A percentile compares a stretch with the other conserved stretches of the same genome.
These are phyloP conservation scores for Myochromella boudieri DNA, from an alignment of 768 basidiomycete genomes.

Conservation along the genomic window DNA sequence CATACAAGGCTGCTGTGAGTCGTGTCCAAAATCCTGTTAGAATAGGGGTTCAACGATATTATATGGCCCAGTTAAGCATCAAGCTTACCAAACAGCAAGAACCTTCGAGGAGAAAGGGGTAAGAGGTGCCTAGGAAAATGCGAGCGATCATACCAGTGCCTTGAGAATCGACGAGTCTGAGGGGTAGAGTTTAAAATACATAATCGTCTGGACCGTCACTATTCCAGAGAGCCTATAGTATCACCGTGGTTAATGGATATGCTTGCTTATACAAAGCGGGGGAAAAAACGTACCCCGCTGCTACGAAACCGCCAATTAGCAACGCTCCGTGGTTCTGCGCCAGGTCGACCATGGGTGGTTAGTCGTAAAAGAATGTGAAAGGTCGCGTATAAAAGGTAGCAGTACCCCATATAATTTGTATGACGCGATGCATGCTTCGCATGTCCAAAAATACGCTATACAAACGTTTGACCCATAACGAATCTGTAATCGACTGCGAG, in stretches of 20 bases:
- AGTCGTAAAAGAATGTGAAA: too few species aligned
- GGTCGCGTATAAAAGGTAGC: too few species aligned
- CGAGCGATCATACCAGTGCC: slow-evolving; percentile 23
- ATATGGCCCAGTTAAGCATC: neutral
- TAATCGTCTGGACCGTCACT: slow-evolving; percentile 30
- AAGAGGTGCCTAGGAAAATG: neutral
- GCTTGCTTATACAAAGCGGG: too few species aligned
- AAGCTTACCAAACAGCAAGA: slow-evolving; percentile 28
- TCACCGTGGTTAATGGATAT: neutral
- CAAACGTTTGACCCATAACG: too few species aligned
- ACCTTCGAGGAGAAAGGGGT: slow-evolving; percentile 26
- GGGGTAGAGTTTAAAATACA: slow-evolving; percentile 35
- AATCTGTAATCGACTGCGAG: neutral
- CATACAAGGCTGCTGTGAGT: slow-evolving; percentile 24
- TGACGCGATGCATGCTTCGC: too few species aligned
- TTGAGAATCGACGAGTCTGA: slow-evolving; percentile 26
- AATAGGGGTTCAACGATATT: too few species aligned
- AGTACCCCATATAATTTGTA: too few species aligned
- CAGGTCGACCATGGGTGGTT: slow-evolving; percentile 27
- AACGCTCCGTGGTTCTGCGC: slow-evolving; percentile 37
- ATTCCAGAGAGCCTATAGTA: slow-evolving; percentile 30
- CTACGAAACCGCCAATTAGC: slow-evolving; percentile 35
- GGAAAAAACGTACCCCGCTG: slow-evolving; percentile 28
- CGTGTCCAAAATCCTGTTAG: slow-evolving; percentile 24
- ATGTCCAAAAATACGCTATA: too few species aligned